phyloP scores from a whole-genome alignment of 106 monocot species.

The Phalaenopsis aphrodite region DNA sequence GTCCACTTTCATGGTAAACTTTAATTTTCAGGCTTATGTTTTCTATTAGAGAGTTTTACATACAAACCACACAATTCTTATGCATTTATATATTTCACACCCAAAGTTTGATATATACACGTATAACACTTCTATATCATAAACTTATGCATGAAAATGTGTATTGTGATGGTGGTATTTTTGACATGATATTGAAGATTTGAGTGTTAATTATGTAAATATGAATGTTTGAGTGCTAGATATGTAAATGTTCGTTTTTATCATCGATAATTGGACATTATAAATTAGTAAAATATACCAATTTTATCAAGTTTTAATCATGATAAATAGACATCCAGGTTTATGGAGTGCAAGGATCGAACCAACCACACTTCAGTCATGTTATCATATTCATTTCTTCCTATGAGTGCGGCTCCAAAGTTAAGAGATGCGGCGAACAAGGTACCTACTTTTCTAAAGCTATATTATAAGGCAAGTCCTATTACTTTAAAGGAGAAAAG shows the following conservation, averaged over 20 bases:
- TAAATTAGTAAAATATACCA: conserved; percentile 2
- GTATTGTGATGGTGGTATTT: too few species aligned
- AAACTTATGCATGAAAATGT: too few species aligned
- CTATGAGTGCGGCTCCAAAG: conserved; percentile 67
- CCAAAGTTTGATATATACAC: too few species aligned
- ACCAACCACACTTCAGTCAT: conserved; percentile 64
- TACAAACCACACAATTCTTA: too few species aligned
- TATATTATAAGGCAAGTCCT: neutral
- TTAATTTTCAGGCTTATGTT: neutral
- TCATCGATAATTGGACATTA: neutral
- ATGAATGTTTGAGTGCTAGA: too few species aligned
- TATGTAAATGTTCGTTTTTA: neutral
- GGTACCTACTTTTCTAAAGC: conserved; percentile 23
- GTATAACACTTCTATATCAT: too few species aligned
- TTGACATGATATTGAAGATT: too few species aligned
- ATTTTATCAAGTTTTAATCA: too few species aligned
- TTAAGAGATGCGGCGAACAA: conserved; percentile 63
- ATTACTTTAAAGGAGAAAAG: neutral
- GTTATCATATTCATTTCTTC: conserved; percentile 85
- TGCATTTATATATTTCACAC: too few species aligned
- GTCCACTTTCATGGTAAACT: conserved; percentile 85
- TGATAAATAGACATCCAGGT: conserved; percentile 33
- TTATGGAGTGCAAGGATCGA: conserved; percentile 97
- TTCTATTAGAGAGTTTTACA: too few species aligned
- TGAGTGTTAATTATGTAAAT: too few species aligned